phyloP scores from a whole-genome alignment of 129 eudicot genomes.

The Ambrosia trifida region DNA sequence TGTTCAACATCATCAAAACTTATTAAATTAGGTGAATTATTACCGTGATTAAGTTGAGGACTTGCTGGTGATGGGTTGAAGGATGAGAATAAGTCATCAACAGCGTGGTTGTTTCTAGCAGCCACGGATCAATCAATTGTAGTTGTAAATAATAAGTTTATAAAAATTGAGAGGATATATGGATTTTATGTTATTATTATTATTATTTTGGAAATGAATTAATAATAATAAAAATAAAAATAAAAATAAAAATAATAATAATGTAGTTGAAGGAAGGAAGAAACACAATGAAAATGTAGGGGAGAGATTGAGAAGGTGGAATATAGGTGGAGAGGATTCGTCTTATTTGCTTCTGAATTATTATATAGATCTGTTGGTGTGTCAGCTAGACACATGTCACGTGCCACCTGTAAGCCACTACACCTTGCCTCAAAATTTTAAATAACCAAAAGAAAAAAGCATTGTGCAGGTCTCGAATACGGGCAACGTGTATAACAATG shows the following conservation, averaged over 20 bases:
- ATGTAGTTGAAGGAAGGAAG: neutral
- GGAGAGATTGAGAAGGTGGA: slow-evolving; percentile 34
- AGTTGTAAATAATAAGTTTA: neutral
- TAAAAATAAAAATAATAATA: too few relatives aligned
- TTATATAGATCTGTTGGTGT: neutral
- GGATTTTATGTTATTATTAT: slow-evolving; percentile 27
- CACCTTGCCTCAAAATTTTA: too few relatives aligned
- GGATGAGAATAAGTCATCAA: slow-evolving; percentile 37
- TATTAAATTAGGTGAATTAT: slow-evolving; percentile 31
- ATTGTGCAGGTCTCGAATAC: too few relatives aligned
- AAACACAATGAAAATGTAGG: slow-evolving; percentile 13
- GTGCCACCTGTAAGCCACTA: too few relatives aligned
- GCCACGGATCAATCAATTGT: slow-evolving; percentile 28
- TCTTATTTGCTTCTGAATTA: neutral
- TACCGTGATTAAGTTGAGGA: slow-evolving; percentile 20
- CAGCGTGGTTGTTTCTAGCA: slow-evolving; percentile 24
- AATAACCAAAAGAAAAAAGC: too few relatives aligned
- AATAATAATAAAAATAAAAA: too few relatives aligned
- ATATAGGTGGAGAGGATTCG: slow-evolving; percentile 25
- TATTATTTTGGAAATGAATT: too few relatives aligned
- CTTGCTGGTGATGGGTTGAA: slow-evolving; percentile 38
- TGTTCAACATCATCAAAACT: slow-evolving; percentile 14
- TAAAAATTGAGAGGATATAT: too few relatives aligned
- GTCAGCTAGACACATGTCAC: too few relatives aligned
- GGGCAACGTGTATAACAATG: too few relatives aligned